Base-by-base conservation (phyloP, 768 basidiomycete genomes). In the Phanerochaete sordida region DNA sequence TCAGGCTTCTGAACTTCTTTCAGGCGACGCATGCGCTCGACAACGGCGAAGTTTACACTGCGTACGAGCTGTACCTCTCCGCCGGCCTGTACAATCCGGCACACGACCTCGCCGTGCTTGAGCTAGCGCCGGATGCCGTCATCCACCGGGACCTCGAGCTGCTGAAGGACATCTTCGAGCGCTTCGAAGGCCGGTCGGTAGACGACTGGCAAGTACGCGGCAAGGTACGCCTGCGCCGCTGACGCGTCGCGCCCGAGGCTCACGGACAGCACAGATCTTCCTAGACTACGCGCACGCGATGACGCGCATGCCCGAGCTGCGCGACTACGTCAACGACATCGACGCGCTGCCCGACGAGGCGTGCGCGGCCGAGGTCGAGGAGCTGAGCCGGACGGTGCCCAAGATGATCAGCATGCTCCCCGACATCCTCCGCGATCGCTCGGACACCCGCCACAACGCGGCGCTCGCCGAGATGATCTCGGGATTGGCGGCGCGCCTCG, bases 71-170 rank as follows among this genome's bases (percentile, higher is more conserved):
- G 26, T 90, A 90, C 70, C 74, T 92, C 51, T 70, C 83, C 27
- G 93, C 93, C 1, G 84, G 84, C 21, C 70, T 85, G 33, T 88
- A 85, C 62, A 81, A 86, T 59, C 74, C 83, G 4, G 95, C 96
- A 0, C 95, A 97, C 69, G 83, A 86, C 50, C 78, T 98, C 45
- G 91, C 91, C n/a, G 79, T 95, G 30, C 73, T 79, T n/a, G 87
- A 95, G 61, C 82, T 99, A 8, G 92, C 90, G 6, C 91, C 93
- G 0, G 96, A 98, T 64, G 92, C 89, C 0, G 79, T 97, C 57
- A 79, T 98, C 30, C 77, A 76, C 23, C 70, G 77, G 45, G 79
- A 81, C 65, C 64, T 80, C 8, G 82, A 80, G 2, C 77, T 96
- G 13, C 73, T 97, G 24, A 76, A 77, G 35, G 79, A 79, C n/a